phyloP scores from a whole-genome alignment of 2,329 filamentous ascomycete genomes.

The Hypomyces perniciosus region DNA sequence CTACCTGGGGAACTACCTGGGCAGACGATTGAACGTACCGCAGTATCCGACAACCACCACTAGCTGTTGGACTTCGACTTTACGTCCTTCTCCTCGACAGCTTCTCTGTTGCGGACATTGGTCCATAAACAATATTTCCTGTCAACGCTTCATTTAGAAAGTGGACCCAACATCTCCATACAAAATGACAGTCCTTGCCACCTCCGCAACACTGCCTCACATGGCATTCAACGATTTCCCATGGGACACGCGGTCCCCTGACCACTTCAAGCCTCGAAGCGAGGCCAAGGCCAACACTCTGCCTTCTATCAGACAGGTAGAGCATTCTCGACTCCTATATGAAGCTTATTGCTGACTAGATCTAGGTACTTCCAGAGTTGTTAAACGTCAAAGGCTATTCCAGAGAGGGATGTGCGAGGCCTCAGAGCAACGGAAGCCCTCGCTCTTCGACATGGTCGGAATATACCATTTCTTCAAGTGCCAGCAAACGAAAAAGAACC shows the following conservation, averaged over 20 bases:
- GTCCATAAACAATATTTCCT: not conserved
- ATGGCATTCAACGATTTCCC: slow-evolving; percentile 34
- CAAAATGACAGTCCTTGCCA: slow-evolving; percentile 47
- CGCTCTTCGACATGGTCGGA: slow-evolving; percentile 34
- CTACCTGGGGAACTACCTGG: too few relatives aligned
- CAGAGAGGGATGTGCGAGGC: not conserved
- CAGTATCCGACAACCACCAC: too few relatives aligned
- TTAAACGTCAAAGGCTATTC: slow-evolving; percentile 25
- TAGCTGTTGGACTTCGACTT: not conserved
- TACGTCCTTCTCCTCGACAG: slow-evolving; percentile 13
- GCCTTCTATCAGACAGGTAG: slow-evolving; percentile 49
- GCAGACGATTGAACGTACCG: too few relatives aligned
- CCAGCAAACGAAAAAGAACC: slow-evolving; percentile 42
- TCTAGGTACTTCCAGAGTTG: slow-evolving; percentile 40
- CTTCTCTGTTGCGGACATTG: slow-evolving; percentile 2
- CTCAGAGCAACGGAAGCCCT: slow-evolving; percentile 1
- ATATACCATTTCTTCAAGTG: slow-evolving; percentile 44
- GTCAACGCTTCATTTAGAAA: not conserved
- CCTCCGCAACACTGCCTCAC: slow-evolving; percentile 37
- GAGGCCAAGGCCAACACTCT: slow-evolving; percentile 39
- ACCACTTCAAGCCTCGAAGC: slow-evolving; percentile 29
- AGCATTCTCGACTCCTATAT: not conserved
- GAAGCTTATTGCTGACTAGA: slow-evolving; percentile 16
- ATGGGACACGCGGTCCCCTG: slow-evolving; percentile 34
- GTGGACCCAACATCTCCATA: slow-evolving; percentile 7